phyloP scores from a whole-genome alignment of 441 rosid genomes.

The Omphalea diandra region DNA sequence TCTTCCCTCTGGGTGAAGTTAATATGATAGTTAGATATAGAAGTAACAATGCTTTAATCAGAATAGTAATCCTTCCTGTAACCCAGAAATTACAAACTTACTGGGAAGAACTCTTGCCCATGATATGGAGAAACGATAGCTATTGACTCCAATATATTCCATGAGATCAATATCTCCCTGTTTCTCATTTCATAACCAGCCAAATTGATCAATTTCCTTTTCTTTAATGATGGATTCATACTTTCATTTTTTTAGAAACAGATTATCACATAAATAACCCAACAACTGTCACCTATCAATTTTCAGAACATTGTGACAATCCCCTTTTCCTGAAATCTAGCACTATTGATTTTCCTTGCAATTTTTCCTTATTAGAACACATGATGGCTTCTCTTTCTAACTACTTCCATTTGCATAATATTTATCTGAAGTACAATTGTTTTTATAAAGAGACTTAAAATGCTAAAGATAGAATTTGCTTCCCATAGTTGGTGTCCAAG shows the following conservation, averaged over 20 bases:
- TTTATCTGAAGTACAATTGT: not conserved
- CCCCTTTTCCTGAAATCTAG: not conserved
- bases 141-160: constrained; percentile 56
- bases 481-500: not conserved
- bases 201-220: not conserved
- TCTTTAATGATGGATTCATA: not conserved
- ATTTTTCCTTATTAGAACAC: not conserved
- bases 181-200: constrained; percentile 13
- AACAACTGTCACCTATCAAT: not conserved
- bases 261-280: not conserved
- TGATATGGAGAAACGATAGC: constrained; percentile 70
- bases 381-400: not conserved
- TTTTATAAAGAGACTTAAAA: not conserved
- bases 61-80: not conserved
- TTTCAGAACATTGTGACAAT: not conserved
- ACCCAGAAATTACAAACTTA: constrained; percentile 26
- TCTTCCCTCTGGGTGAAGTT: constrained; percentile 48
- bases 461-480: not conserved
- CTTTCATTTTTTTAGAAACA: not conserved
- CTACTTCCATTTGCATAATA: not conserved
- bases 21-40: constrained; percentile 1
- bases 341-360: not conserved
- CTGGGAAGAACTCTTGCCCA: constrained; percentile 75
- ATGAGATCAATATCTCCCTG: constrained; percentile 66
- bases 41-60: not conserved